phyloP scores from a whole-genome alignment of 768 basidiomycete species.

The Cystofilobasidium bisporidii region DNA sequence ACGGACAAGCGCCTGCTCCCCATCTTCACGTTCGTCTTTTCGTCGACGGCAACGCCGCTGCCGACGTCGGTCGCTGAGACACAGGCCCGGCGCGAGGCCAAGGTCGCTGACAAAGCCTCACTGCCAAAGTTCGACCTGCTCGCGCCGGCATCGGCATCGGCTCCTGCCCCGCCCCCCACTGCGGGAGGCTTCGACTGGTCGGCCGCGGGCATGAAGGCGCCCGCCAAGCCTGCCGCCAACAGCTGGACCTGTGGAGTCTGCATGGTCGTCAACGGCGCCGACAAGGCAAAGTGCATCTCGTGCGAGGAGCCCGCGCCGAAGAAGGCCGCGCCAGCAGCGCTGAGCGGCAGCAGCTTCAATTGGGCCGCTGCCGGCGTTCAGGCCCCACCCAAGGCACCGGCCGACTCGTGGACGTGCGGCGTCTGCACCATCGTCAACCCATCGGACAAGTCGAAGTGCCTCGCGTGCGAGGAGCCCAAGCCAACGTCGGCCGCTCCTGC shows the following conservation, averaged over 20 bases:
- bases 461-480: constrained; percentile 24
- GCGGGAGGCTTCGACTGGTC: constrained; percentile 22
- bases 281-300: constrained; percentile 17
- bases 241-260: constrained; percentile 18
- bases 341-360: constrained; percentile 3
- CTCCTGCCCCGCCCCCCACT: background rate
- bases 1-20: constrained; percentile 12
- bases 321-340: background rate
- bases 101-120: background rate
- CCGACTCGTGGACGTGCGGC: constrained; percentile 22
- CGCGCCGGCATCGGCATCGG: background rate
- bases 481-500: background rate
- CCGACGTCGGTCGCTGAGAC: constrained; percentile 6
- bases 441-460: constrained; percentile 4
- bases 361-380: constrained; percentile 24
- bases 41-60: constrained; percentile 9
- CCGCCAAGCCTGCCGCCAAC: constrained; percentile 9
- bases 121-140: constrained; percentile 22
- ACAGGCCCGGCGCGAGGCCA: constrained; percentile 11
- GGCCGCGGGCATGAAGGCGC: constrained; percentile 20
- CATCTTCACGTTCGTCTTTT: constrained; percentile 23
- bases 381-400: constrained; percentile 4
- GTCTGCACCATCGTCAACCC: constrained; percentile 6
- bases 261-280: background rate
- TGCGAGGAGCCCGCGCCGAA: constrained; percentile 23